Evolutionary conservation across 805 yeast genomes (phyloP).

Genomic region (Scheffersomyces lignosus): DNA sequence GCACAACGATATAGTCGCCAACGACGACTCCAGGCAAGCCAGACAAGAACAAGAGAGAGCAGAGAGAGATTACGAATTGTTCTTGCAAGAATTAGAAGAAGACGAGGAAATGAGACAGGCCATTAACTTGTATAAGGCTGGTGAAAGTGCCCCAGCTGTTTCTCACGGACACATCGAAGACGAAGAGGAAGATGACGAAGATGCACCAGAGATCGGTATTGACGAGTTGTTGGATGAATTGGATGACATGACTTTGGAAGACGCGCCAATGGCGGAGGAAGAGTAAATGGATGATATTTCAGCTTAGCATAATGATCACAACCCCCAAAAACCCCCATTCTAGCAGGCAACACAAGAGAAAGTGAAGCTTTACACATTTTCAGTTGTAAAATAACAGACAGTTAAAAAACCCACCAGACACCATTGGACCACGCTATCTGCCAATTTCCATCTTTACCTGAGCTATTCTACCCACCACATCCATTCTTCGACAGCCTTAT

Average conservation of each 20-base stretch:
- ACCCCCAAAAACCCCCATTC: too few species aligned
- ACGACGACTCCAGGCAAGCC: constrained; percentile 66
- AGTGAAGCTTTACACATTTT: not conserved
- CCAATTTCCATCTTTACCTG: too few species aligned
- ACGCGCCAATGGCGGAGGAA: constrained; percentile 25
- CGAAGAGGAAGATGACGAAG: constrained; percentile 52
- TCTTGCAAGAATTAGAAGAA: constrained; percentile 96
- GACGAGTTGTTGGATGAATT: constrained; percentile 94
- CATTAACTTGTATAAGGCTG: constrained; percentile 82
- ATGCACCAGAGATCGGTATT: constrained; percentile 84
- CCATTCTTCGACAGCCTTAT: too few species aligned
- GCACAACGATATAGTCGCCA: constrained; percentile 83
- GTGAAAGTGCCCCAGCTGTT: constrained; percentile 21
- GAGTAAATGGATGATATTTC: not conserved
- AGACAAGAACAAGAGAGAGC: constrained; percentile 89
- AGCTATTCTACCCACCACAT: too few species aligned
- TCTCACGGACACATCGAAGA: constrained; percentile 51
- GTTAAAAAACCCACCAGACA: too few species aligned
- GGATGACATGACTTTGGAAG: constrained; percentile 88
- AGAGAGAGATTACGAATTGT: constrained; percentile 90
- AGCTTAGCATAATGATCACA: not conserved
- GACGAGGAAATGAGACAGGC: constrained; percentile 92
- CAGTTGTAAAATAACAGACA: too few species aligned
- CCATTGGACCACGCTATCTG: too few species aligned
- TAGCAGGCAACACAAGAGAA: too few species aligned